Evolutionary conservation across 1,284 basidiomycete species (phyloP).

Genomic region (Xanthoconium separans): DNA sequence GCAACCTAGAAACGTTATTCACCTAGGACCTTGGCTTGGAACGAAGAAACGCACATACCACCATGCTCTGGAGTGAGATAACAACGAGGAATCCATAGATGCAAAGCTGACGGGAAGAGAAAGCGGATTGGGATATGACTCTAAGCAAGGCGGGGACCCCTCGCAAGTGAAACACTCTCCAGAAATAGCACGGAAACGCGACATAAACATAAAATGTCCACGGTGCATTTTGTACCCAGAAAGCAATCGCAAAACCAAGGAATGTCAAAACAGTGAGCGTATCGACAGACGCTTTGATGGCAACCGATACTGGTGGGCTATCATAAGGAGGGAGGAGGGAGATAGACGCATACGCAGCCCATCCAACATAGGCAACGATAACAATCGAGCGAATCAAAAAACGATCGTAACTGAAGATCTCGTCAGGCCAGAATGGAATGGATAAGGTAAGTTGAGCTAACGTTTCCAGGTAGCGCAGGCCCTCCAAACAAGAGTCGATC

Average conservation of each 20-base stretch:
- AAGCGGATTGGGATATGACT: conserved; percentile 20
- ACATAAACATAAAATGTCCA: conserved; percentile 79
- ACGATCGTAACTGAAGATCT: conserved; percentile 62
- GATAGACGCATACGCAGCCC: conserved; percentile 66
- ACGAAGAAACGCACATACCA: conserved; percentile 46
- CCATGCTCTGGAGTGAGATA: conserved; percentile 64
- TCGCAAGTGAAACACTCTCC: conserved; percentile 49
- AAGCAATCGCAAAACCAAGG: conserved; percentile 46
- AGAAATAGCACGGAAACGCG: conserved; percentile 76
- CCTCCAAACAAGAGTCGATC: conserved; percentile 58
- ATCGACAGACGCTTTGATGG: conserved; percentile 8
- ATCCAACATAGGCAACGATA: conserved; percentile 73
- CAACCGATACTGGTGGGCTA: background rate
- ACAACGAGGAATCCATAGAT: conserved; percentile 37
- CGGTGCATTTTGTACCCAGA: conserved; percentile 65
- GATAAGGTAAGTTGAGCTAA: conserved; percentile 27
- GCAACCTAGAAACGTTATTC: conserved; percentile 49
- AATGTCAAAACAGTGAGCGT: conserved; percentile 35
- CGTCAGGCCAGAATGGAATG: conserved; percentile 14
- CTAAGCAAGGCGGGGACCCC: conserved; percentile 29
- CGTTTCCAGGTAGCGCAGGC: conserved; percentile 82
- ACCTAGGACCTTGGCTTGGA: background rate
- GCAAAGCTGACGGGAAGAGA: conserved; percentile 22
- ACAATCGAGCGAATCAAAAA: conserved; percentile 71
- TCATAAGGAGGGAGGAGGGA: conserved; percentile 42